Conservation (phyloP, 2,329 filamentous ascomycete species). For the Aspergillus arachidicola region DNA sequence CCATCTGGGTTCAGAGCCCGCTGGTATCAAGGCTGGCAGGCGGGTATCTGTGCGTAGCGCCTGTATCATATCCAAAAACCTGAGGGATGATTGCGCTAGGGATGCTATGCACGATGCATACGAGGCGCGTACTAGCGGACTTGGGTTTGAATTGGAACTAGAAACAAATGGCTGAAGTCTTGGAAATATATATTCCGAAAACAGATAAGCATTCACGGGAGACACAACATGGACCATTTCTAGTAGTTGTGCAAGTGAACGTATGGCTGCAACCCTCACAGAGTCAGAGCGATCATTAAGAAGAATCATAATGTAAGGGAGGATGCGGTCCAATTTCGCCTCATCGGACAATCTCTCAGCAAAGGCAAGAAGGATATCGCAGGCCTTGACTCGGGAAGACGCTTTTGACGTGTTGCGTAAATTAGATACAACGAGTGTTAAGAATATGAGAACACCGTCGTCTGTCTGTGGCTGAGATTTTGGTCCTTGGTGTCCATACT, state of each 20-base stretch:
- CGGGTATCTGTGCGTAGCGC: constrained; percentile 82
- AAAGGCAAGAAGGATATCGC: constrained; percentile 89
- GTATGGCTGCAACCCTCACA: constrained; percentile 81
- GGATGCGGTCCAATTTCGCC: constrained; percentile 87
- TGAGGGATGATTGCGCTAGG: constrained; percentile 79
- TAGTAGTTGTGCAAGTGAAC: constrained; percentile 85
- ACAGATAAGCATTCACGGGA: constrained; percentile 68
- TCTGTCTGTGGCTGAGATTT: constrained; percentile 67
- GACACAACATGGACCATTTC: constrained; percentile 88
- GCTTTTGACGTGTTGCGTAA: constrained; percentile 86
- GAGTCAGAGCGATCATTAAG: constrained; percentile 80
- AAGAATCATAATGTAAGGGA: constrained; percentile 85
- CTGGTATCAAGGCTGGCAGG: constrained; percentile 74
- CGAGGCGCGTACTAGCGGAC: constrained; percentile 76
- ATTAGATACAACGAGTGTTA: constrained; percentile 86
- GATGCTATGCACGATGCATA: constrained; percentile 92
- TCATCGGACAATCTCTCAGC: constrained; percentile 90
- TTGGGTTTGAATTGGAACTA: constrained; percentile 58
- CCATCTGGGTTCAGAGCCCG: constrained; percentile 71
- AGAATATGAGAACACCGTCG: constrained; percentile 89
- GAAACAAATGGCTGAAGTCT: constrained; percentile 60
- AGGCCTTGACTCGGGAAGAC: constrained; percentile 83
- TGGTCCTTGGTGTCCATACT: constrained; percentile 72
- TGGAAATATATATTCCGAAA: constrained; percentile 67
- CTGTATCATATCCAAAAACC: constrained; percentile 88